Percentiles rank a stretch among this genome's conserved stretches.
Evolutionary conservation across 2,329 filamentous ascomycete genomes (phyloP).

Genomic region (Cladosporium phlei): DNA sequence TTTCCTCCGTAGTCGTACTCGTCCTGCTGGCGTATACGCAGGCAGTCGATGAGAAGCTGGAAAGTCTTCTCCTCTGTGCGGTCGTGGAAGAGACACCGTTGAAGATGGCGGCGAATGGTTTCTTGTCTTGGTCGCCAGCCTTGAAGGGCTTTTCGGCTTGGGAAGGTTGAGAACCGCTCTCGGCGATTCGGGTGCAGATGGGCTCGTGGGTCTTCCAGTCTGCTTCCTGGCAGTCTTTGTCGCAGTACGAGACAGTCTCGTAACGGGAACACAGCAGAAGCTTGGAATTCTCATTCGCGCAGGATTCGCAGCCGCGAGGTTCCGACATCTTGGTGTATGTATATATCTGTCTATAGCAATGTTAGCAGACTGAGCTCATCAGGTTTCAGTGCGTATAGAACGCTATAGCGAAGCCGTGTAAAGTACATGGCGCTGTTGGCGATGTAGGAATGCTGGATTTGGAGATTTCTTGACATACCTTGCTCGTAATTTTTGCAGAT

Average conservation of each 20-base stretch:
- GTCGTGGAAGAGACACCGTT: conserved; percentile 21
- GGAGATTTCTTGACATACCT: no score
- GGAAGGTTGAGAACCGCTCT: background rate
- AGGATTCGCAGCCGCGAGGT: background rate
- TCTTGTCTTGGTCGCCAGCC: no score
- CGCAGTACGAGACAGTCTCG: conserved; percentile 30
- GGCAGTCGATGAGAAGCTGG: conserved; percentile 22
- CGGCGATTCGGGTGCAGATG: conserved; percentile 19
- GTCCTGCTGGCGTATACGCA: conserved; percentile 21
- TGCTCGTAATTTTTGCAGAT: no score
- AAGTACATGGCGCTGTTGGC: no score
- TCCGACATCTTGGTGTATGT: background rate
- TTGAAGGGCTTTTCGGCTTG: background rate
- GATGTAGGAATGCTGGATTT: no score
- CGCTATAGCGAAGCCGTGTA: no score
- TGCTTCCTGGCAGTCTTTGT: conserved; percentile 31
- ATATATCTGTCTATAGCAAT: no score
- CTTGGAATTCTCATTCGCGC: background rate
- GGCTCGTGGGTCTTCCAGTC: conserved; percentile 35
- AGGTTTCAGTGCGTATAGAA: no score
- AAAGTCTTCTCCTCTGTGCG: conserved; percentile 19
- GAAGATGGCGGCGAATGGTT: conserved; percentile 17
- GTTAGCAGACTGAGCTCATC: no score
- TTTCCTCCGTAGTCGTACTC: conserved; percentile 16
- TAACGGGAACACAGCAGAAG: conserved; percentile 30